Evolutionary conservation across 1,139 yeast genomes (phyloP).

Genomic region (Candida sp.): DNA sequence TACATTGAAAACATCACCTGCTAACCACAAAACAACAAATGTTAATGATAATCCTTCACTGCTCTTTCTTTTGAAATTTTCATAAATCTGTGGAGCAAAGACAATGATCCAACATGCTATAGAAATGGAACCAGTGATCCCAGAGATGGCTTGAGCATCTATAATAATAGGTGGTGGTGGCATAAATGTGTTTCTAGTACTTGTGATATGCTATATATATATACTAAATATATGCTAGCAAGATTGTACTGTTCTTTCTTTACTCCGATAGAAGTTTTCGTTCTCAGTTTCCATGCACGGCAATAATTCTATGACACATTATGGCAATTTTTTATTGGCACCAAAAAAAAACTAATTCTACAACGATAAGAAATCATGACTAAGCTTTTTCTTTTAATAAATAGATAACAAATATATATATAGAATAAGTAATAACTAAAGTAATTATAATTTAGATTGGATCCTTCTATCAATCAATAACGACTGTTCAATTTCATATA

Average conservation of each 20-base stretch:
- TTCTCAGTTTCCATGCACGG: not conserved
- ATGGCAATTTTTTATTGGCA: not conserved
- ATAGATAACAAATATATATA: not conserved
- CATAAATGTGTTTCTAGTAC: not conserved
- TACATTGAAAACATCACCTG: slow-evolving; percentile 89
- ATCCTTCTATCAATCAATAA: slow-evolving; percentile 8
- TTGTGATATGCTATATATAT: not conserved
- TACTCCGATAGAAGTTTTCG: too few species aligned
- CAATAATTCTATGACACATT: too few species aligned
- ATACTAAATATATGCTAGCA: too few species aligned
- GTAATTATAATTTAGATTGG: slow-evolving; percentile 5
- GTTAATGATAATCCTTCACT: slow-evolving; percentile 83
- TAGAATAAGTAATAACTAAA: not conserved
- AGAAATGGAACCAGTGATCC: slow-evolving; percentile 88
- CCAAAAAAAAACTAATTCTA: not conserved
- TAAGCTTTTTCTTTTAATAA: not conserved
- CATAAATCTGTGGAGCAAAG: slow-evolving; percentile 95
- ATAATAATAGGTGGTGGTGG: slow-evolving; percentile 67
- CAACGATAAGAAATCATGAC: too few species aligned
- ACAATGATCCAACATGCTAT: slow-evolving; percentile 98
- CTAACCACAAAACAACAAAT: slow-evolving; percentile 82
- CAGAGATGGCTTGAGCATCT: slow-evolving; percentile 79
- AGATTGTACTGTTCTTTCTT: too few species aligned
- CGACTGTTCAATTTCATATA: slow-evolving; percentile 19
- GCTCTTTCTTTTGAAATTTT: slow-evolving; percentile 77